Evolutionary conservation across 768 basidiomycete species (phyloP), one percentile per base, ranked within the genome.

Genomic region (Pholiota conissans): DNA sequence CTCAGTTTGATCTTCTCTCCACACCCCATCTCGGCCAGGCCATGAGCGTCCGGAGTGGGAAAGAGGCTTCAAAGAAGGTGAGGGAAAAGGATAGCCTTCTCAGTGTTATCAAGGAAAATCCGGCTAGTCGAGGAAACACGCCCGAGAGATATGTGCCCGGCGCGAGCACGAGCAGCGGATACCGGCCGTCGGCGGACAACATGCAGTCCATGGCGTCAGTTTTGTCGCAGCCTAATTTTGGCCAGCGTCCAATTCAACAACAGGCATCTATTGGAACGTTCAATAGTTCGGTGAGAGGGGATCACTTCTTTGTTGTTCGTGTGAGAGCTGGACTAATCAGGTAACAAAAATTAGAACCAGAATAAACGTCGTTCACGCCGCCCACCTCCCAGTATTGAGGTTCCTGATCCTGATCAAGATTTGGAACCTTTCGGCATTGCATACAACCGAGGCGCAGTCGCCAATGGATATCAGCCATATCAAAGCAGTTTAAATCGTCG

Each of bases 81-180:
- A 73, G 58, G 48, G 69, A 69, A 48, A 68, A 67, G 60, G 65
- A 69, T 9, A 68, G 63, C 51, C 55, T 60, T 18, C 63, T 78
- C 55, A 74, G 69, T 48, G 69, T 72, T 49, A 80, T 80, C 61
- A 73, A 70, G 45, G 78, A 80, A 61, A 69, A 76, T 55, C 70
- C 74, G 8, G 58, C 62, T 51, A 76, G 73, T 59, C 60, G 73
- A 29, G 69, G 60, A 16, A 59, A 64, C 51, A 71, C 72, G 0
- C 74, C 73, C 1, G 61, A 66, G 24, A 59, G 68, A 26, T 60
- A 57, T 57, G 51, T 50, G 24, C 26, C 37, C 30, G 30, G 45
- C 20, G 56, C 57, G 52, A 18, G 42, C 20, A 45, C 22, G 42
- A 24, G 42, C 20, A 18, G 39, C 8, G 40, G 42, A 11, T 28